Evolutionary conservation across 331 rosid species (phyloP).

Genomic region (Acacia concinna): DNA sequence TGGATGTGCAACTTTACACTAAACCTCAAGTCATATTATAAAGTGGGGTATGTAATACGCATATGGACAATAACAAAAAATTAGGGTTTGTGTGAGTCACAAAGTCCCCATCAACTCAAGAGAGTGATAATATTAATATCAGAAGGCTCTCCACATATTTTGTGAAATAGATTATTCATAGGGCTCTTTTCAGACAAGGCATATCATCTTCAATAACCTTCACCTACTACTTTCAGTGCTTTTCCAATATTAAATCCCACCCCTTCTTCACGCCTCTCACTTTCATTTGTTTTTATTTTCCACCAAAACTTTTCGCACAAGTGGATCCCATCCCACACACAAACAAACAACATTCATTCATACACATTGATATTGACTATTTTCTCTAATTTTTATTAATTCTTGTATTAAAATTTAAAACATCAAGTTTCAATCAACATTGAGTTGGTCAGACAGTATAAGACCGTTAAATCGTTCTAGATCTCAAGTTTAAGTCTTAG

Average conservation of each 20-base stretch:
- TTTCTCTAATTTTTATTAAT: neutral
- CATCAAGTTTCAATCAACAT: no score
- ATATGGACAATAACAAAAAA: neutral
- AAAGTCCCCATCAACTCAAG: neutral
- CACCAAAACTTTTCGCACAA: neutral
- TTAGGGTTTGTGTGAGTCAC: neutral
- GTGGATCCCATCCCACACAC: neutral
- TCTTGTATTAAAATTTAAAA: no score
- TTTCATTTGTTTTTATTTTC: neutral
- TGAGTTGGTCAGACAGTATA: no score
- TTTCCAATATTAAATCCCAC: neutral
- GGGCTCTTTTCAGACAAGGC: neutral
- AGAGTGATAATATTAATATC: conserved; percentile 3
- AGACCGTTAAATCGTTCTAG: no score
- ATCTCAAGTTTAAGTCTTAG: no score
- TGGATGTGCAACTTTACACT: no score
- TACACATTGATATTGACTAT: neutral
- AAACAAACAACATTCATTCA: neutral
- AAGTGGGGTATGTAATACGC: neutral
- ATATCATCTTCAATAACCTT: neutral
- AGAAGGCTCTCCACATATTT: neutral
- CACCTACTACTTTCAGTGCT: no score
- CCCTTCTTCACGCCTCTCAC: neutral
- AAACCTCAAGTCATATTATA: no score
- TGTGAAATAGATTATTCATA: neutral